phyloP scores from a whole-genome alignment of 73 alveolate genomes.

The Blepharisma japonicum region DNA sequence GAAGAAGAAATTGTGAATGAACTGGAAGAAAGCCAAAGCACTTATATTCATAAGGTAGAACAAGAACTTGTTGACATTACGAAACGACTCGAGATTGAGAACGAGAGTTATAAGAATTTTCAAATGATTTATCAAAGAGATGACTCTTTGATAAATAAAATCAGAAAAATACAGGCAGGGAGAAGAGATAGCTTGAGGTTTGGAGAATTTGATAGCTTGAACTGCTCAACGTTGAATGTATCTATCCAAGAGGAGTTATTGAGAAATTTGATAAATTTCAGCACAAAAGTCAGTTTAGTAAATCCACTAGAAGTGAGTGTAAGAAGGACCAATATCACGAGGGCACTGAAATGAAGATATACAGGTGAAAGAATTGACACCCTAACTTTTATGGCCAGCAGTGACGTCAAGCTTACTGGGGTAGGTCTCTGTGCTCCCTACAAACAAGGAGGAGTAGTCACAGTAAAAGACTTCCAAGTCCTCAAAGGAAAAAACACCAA shows the following conservation, averaged over 20 bases:
- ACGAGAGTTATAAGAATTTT: not conserved
- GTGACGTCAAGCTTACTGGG: constrained; percentile 1
- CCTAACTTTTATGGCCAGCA: not conserved
- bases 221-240: not conserved
- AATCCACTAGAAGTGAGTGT: not conserved
- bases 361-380: constrained; percentile 21
- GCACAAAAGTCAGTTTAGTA: not conserved
- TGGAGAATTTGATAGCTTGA: constrained; percentile 3
- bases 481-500: not conserved
- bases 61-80: not conserved
- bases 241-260: not conserved
- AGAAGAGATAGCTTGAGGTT: not conserved
- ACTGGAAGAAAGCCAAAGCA: not conserved
- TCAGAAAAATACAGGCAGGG: not conserved
- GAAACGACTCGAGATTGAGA: not conserved
- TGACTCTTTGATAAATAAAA: constrained; percentile 5
- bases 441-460: constrained; percentile 3
- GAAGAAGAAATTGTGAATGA: not conserved
- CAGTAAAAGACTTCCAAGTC: constrained; percentile 18
- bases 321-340: not conserved
- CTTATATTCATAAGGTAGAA: not conserved
- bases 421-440: constrained; percentile 9
- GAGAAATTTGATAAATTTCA: not conserved
- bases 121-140: not conserved
- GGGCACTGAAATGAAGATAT: constrained; percentile 26